Base-by-base conservation (phyloP, 805 yeast genomes). In the Yamadazyma olivae region DNA sequence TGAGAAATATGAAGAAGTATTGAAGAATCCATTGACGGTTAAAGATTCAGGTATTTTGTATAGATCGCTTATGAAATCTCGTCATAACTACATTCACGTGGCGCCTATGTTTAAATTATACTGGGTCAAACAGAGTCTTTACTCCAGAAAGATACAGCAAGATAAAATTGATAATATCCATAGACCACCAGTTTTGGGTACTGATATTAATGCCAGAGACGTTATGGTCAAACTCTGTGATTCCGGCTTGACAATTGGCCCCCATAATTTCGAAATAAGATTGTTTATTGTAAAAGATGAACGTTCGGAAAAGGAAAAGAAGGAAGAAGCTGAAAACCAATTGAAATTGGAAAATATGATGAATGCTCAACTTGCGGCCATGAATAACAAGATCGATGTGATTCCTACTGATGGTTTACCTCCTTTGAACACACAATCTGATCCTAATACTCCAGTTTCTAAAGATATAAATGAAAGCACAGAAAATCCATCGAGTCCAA, bases 161-260 rank as follows among this genome's bases (percentile, higher is more conserved):
- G 36, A 30, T 23, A 30, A 37, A 13, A 32, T 15, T 17, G 53
- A 44, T 9, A 60, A 54, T 17, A 35, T 41, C 19, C 60, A 53
- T 34, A 44, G 70, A 26, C 45, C 33, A 35, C 70, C 65, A 35
- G 70, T 56, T 36, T 58, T 60, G 40, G 59, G 67, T 6, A 45
- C 55, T 13, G 71, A 66, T 10, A 61, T 62, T 4, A 77, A 75
- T 52, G 82, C 85, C 4, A 67, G 95, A 49, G 97, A 91, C 45
- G 80, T 80, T 38, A 89, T 90, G 96, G 82, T 88, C 41, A 89
- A 88, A 54, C 64, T 93, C 38, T 78, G 91, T 47, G 96, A 90
- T 47, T 79, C 90, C 41, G 61, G 66, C 1, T 59, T 89, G 61
- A 66, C 70, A 8, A 70, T 83, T 16, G 98, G 97, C 0, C 96